These are phyloP conservation scores for Auriscalpium orientale DNA, from an alignment of 768 basidiomycete genomes.

Conservation along the genomic window DNA sequence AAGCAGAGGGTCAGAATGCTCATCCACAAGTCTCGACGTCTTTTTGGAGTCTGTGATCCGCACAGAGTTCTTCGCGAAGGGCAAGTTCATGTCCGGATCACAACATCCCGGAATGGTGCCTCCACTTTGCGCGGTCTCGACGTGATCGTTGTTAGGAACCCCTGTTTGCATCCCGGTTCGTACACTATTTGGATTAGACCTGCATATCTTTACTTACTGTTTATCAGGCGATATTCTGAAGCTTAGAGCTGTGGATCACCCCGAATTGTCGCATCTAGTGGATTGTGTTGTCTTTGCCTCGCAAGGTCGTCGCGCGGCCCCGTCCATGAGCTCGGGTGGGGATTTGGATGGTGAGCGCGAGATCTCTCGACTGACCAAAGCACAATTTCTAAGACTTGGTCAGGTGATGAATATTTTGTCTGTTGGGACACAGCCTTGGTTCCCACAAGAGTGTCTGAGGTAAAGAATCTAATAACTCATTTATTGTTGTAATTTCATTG, in stretches of 20 bases:
- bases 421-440: slow-evolving; percentile 64
- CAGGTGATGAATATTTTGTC: slow-evolving; percentile 61
- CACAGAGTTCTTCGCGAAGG: slow-evolving; percentile 55
- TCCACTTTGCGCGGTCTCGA: slow-evolving; percentile 52
- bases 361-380: not conserved
- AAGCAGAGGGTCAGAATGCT: slow-evolving; percentile 52
- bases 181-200: not conserved
- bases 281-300: slow-evolving; percentile 66
- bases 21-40: slow-evolving; percentile 50
- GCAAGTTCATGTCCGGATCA: slow-evolving; percentile 55
- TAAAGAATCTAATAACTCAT: slow-evolving; percentile 16
- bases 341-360: slow-evolving; percentile 44
- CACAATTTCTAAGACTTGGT: not conserved
- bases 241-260: slow-evolving; percentile 47
- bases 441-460: slow-evolving; percentile 47
- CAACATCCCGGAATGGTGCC: slow-evolving; percentile 40
- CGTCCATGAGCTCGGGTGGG: slow-evolving; percentile 65
- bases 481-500: not conserved
- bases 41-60: slow-evolving; percentile 66
- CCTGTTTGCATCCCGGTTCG: slow-evolving; percentile 60
- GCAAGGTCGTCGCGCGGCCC: slow-evolving; percentile 53
- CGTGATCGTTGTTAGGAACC: slow-evolving; percentile 60
- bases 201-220: not conserved
- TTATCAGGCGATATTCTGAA: slow-evolving; percentile 54
- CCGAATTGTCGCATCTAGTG: slow-evolving; percentile 44